phyloP scores from a whole-genome alignment of 164 flowering plant genomes.

The Pachysandra terminalis region DNA sequence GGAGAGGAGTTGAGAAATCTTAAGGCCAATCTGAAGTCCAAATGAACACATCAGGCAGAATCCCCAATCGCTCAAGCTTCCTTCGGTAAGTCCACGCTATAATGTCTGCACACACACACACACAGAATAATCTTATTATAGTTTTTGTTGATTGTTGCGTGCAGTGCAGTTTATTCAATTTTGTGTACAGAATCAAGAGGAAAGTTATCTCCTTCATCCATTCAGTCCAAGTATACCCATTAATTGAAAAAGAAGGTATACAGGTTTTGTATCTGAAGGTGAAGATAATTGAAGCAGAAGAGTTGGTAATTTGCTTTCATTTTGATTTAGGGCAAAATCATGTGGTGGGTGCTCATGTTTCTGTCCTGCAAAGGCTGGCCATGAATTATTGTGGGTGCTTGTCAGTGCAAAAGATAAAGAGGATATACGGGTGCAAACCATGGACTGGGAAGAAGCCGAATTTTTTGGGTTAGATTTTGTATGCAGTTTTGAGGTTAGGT shows the following conservation, averaged over 20 bases:
- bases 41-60: no score
- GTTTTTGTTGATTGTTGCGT: not conserved
- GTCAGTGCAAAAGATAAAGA: no score
- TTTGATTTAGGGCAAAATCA: not conserved
- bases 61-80: not conserved
- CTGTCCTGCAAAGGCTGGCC: not conserved
- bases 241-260: not conserved
- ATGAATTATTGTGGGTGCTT: no score
- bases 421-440: no score
- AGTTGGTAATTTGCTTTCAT: not conserved
- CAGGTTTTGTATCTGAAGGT: not conserved
- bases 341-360: not conserved
- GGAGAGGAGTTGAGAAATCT: constrained; percentile 23
- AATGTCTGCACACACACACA: not conserved
- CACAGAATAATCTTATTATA: no score
- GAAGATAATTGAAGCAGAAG: not conserved
- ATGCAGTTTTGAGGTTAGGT: no score
- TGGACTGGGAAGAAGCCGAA: no score
- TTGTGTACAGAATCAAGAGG: no score
- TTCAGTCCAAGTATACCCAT: not conserved
- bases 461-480: no score
- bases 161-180: not conserved
- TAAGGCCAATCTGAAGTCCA: constrained; percentile 15
- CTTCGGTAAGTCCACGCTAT: not conserved
- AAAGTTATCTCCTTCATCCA: not conserved